Base-by-base conservation (phyloP, 805 yeast genomes). In the Komagataella pseudopastoris region DNA sequence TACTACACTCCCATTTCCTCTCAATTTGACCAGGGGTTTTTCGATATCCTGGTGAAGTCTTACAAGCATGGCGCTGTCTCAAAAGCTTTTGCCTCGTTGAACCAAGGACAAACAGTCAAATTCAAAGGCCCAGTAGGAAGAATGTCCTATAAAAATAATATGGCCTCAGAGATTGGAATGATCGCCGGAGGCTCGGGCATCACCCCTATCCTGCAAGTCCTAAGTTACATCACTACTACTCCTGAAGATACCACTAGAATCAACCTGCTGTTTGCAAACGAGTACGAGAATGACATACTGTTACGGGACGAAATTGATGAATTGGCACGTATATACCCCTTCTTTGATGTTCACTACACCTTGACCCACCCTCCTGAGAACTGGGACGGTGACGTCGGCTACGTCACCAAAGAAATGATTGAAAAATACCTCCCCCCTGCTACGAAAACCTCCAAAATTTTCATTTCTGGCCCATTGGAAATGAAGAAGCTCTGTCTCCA, bases 171-270 rank as follows among this genome's bases (percentile, higher is more conserved):
- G 54, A 71, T 86, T 52, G 80, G 81, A 17, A 73, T 86, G 69
- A 72, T 86, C 58, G 91, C 90, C 6, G 95, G 93, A 57, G 95
- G 95, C 17, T 80, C 91, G 0, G 95, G 97, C 50, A 83, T 90
- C 56, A 88, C 96, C 6, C 96, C 97, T 44, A 81, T 88, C 68
- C 74, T 85, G 60, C 95, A 89, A 67, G 84, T 90, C 14, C 71
- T 86, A 50, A 81, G 85, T 54, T 77, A 77, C 53, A 73, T 85
- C 50, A 77, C 84, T 55, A 84, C 89, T 16, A 79, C 82, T 23
- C 81, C 88, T 3, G 80, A 74, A 52, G 90, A 85, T 63, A 44
- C 62, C 36, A 83, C 91, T 44, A 72, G 74, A 50, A 71, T 86
- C 51, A 71, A 78, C 2, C 66, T 86, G 56, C 71, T 86, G 50